A percentile compares a stretch with the other conserved stretches of the same genome.
Conservation (phyloP, 768 basidiomycete genomes). For the Leccinum subgranulosum region DNA sequence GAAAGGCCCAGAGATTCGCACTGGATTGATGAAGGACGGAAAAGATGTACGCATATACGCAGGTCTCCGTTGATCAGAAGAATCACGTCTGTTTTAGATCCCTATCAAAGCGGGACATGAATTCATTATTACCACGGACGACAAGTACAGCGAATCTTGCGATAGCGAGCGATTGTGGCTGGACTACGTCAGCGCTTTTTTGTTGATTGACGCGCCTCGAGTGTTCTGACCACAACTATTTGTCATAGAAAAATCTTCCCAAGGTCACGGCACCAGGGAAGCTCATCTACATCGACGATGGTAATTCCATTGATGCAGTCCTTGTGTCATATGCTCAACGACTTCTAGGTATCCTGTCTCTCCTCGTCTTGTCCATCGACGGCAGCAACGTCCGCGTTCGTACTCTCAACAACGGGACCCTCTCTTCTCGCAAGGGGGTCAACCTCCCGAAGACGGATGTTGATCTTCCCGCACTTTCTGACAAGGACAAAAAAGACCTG, state of each 20-base stretch:
- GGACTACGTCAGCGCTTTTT: conserved; percentile 73
- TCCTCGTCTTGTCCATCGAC: conserved; percentile 89
- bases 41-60: conserved; percentile 64
- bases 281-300: conserved; percentile 96
- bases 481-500: conserved; percentile 97
- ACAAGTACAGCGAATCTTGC: conserved; percentile 72
- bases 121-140: conserved; percentile 85
- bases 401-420: conserved; percentile 84
- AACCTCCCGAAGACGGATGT: conserved; percentile 98
- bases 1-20: conserved; percentile 99
- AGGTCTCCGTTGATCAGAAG: not conserved
- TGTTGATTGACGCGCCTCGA: not conserved
- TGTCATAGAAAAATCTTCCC: conserved; percentile 73
- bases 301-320: conserved; percentile 35
- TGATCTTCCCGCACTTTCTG: conserved; percentile 94
- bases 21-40: conserved; percentile 85
- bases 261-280: conserved; percentile 98
- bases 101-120: conserved; percentile 89
- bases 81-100: conserved; percentile 44
- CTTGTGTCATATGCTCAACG: conserved; percentile 3
- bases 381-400: conserved; percentile 79
- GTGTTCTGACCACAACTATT: not conserved
- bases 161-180: conserved; percentile 86
- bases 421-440: conserved; percentile 97
- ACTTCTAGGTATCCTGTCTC: conserved; percentile 69